Evolutionary conservation across 2,329 filamentous ascomycete species (phyloP).

Genomic region (Sphaerulina musiva): DNA sequence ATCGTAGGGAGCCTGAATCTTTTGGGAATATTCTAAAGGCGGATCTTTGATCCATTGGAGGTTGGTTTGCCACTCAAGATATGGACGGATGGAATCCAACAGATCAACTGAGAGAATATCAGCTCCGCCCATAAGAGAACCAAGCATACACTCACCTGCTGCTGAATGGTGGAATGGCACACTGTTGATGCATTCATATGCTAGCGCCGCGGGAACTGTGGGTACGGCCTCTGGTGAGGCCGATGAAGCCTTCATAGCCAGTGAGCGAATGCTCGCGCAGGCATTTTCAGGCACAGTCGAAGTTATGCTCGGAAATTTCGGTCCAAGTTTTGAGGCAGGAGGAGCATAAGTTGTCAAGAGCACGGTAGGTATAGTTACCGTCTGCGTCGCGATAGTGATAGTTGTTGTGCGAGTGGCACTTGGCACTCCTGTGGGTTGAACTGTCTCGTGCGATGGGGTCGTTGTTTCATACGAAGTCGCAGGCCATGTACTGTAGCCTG

Average conservation of each 20-base stretch:
- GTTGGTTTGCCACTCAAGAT: slow-evolving; percentile 44
- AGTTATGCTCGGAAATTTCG: background rate
- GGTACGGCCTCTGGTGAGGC: slow-evolving; percentile 26
- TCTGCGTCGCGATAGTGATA: background rate
- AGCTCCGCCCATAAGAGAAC: slow-evolving; percentile 19
- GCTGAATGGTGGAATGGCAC: slow-evolving; percentile 42
- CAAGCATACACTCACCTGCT: slow-evolving; percentile 11
- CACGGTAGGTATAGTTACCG: too few relatives aligned
- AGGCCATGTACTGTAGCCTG: background rate
- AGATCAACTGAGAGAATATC: slow-evolving; percentile 30
- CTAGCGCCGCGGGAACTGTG: slow-evolving; percentile 40
- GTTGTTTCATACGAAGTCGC: background rate
- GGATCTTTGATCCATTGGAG: slow-evolving; percentile 42
- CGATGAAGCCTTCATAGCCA: slow-evolving; percentile 7
- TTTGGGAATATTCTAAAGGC: slow-evolving; percentile 41
- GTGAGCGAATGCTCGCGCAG: slow-evolving; percentile 29
- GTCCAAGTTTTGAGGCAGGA: background rate
- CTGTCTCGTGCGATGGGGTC: background rate
- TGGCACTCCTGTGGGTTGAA: background rate
- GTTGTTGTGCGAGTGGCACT: background rate
- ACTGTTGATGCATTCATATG: slow-evolving; percentile 43
- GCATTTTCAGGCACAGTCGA: slow-evolving; percentile 14
- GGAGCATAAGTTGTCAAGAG: background rate
- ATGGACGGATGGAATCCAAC: slow-evolving; percentile 41
- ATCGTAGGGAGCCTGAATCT: slow-evolving; percentile 41